Evolutionary conservation across 805 yeast species (phyloP), one percentile per base, ranked within the genome.

Genomic region (Hyphopichia homilentoma): DNA sequence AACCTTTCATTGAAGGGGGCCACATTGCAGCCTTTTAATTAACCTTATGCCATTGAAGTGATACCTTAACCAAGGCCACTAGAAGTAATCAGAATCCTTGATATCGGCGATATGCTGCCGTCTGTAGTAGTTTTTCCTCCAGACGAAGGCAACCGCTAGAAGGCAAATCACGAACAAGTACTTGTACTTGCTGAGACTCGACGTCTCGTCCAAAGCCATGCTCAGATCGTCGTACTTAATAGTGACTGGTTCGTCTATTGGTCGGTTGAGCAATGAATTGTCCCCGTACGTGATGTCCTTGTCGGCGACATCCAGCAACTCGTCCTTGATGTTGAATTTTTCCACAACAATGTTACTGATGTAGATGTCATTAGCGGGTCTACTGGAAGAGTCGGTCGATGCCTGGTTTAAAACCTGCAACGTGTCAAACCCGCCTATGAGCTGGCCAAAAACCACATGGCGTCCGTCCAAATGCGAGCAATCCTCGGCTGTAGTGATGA

Each of bases 401-500:
- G 32, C 32, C 3, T 16, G 12, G 21, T 55, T 57, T 5, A 65
- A 43, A 24, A 40, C 43, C 27, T 47, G 43, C 30, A 65, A 53
- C 8, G 57, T 48, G 8, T 54, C 60, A 21, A 44, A 42, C 2
- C 77, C 77, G 30, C 66, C 75, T 5, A 69, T 50, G 5, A 73
- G 71, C 21, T 50, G 44, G 1, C 77, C 77, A 46, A 73, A 71
- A 1, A 73, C 77, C 7, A 70, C 75, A 39, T 72, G 75, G 39
- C 62, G 68, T 1, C 66, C 66, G 41, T 72, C 71, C 30, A 72
- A 46, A 39, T 62, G 65, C 16, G 59, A 56, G 13, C 42, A 39
- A 30, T 55, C 45, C 3, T 51, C 50, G 1, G 43, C 51, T 4
- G 48, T 61, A 16, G 59, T 45, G 30, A 70, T 52, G 58, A 68